Evolutionary conservation across 2,329 filamentous ascomycete species (phyloP), one percentile per base, ranked within the genome.

Genomic region (Lanzia echinophila): DNA sequence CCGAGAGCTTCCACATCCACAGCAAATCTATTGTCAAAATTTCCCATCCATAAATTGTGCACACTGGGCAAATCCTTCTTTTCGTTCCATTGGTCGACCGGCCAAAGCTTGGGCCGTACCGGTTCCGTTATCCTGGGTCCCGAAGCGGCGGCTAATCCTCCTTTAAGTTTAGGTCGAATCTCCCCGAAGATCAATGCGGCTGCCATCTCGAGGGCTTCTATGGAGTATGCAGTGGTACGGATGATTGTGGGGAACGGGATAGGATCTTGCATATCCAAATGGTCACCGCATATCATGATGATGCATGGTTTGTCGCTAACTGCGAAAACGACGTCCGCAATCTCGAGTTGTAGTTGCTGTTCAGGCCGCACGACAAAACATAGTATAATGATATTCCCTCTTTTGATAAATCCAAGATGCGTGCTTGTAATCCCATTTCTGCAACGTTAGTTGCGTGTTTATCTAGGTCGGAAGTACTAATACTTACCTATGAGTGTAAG

Each of bases 401-500:
- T 55, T 61, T 64, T 62, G 58, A 69, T 61, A 58, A 67, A 62
- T 49, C 64, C 61, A 45, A 68, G 51, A 58, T 67, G 61, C 50
- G 64, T 62, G 56, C 47, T 77, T 70, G 68, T 90, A 83, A 43
- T 79, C 76, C 65, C 65, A 53, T 65, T 62, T 44, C 61, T 65
- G 32, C 8, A 11, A 11, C 17, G 36, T 54, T 34, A 53, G 44
- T 34, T 11, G n/a, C 7, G 31, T 39, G 19, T 7, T 24, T 10
- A 17, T 13, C 19, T 22, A 34, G 22, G 24, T 69, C 12, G 38
- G 11, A 13, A 20, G 31, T 5, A 48, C 38, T n/a, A 24, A 20
- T 22, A 44, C 53, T 47, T 20, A 64, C 50, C 76, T 75, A 45
- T 81, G 78, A 5, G 82, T 80, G 63, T 88, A 91, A 6, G 87